Conservation (phyloP, 768 basidiomycete genomes). For the Pholiota conissans region DNA sequence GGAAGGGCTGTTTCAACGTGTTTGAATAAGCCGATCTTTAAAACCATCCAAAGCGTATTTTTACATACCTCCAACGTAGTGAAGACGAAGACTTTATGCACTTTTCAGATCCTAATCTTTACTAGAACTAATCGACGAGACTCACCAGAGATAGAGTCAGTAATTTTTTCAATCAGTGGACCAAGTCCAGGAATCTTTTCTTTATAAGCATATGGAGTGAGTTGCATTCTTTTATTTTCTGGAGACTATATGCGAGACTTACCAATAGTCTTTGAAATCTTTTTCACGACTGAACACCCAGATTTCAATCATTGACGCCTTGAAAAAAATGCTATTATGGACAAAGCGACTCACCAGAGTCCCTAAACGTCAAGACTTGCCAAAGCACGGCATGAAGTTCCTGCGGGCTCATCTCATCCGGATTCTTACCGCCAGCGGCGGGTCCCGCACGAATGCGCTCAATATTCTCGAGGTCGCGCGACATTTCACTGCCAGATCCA, state of each 20-base stretch:
- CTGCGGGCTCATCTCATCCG: constrained; percentile 85
- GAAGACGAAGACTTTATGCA: constrained; percentile 76
- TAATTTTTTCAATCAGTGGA: constrained; percentile 75
- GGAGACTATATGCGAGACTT: constrained; percentile 13
- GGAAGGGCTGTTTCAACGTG: constrained; percentile 54
- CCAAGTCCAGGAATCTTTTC: constrained; percentile 86
- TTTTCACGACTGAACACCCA: constrained; percentile 58
- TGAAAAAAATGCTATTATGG: background rate
- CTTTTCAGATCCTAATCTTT: no score
- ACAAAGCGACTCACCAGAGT: constrained; percentile 51
- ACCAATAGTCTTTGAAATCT: constrained; percentile 75
- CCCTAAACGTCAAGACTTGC: constrained; percentile 85
- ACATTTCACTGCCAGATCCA: constrained; percentile 57
- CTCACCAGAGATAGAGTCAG: constrained; percentile 66
- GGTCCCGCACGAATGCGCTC: constrained; percentile 65
- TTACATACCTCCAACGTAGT: constrained; percentile 76
- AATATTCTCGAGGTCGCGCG: constrained; percentile 74
- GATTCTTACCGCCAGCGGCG: constrained; percentile 62
- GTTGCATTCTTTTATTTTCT: background rate
- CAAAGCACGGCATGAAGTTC: constrained; percentile 82
- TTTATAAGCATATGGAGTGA: constrained; percentile 16
- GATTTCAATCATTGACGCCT: background rate
- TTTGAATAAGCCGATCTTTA: background rate
- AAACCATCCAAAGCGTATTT: background rate
- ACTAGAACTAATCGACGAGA: no score